Conservation (phyloP, 1,284 basidiomycete genomes). For the Vanrija sp. region DNA sequence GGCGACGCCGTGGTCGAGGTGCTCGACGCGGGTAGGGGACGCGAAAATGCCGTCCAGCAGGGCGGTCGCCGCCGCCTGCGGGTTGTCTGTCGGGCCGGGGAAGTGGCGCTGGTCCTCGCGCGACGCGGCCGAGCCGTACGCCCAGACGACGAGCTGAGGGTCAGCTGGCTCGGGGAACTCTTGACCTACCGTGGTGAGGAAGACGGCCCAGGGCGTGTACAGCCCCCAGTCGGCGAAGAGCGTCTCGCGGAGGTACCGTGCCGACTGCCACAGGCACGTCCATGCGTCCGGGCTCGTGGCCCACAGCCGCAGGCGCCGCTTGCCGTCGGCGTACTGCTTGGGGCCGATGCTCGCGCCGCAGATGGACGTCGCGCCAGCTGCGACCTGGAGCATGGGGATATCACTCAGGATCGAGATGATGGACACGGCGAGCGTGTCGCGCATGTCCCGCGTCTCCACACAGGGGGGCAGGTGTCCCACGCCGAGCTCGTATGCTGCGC, state of each 20-base stretch:
- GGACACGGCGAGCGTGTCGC: conserved; percentile 38
- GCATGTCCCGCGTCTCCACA: conserved; percentile 31
- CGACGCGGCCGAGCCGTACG: conserved; percentile 16
- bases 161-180: neutral
- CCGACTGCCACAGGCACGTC: conserved; percentile 44
- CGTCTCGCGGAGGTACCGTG: conserved; percentile 34
- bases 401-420: conserved; percentile 41
- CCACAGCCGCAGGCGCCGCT: conserved; percentile 35
- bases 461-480: conserved; percentile 15
- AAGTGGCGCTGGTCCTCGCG: neutral
- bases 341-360: conserved; percentile 35
- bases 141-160: conserved; percentile 30
- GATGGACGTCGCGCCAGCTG: conserved; percentile 32
- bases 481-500: conserved; percentile 31
- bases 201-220: conserved; percentile 38
- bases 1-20: conserved; percentile 12
- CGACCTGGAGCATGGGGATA: conserved; percentile 43
- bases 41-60: conserved; percentile 22
- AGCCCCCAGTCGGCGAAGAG: conserved; percentile 38
- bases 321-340: conserved; percentile 33
- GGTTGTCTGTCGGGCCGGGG: conserved; percentile 1
- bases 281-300: conserved; percentile 38
- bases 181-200: conserved; percentile 33
- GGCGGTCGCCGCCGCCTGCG: neutral
- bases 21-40: conserved; percentile 12